Evolutionary conservation across 2,329 filamentous ascomycete species (phyloP).

Genomic region (Ophiostoma australiae): DNA sequence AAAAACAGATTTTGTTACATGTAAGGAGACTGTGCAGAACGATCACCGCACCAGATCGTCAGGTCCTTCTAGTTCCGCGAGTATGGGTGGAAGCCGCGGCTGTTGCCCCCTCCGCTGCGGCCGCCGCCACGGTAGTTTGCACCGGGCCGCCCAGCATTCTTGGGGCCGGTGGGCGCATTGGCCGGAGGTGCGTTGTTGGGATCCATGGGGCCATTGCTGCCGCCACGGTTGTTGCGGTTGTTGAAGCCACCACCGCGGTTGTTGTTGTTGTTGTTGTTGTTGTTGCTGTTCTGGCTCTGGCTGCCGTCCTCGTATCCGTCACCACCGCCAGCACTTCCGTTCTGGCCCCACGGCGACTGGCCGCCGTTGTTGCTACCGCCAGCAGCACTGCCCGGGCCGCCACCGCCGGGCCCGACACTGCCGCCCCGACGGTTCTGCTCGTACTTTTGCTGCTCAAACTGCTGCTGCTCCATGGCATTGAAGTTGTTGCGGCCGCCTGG

Average conservation of each 20-base stretch:
- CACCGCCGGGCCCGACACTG: constrained; percentile 23
- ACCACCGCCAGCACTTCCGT: constrained; percentile 15
- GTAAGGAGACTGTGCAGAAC: neutral
- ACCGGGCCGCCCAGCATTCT: constrained; percentile 87
- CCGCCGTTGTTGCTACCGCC: constrained; percentile 30
- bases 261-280: constrained; percentile 30
- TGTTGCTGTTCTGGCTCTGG: constrained; percentile 36
- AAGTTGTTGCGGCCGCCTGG: constrained; percentile 40
- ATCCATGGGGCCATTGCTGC: constrained; percentile 40
- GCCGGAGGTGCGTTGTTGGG: constrained; percentile 62
- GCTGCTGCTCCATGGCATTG: constrained; percentile 66
- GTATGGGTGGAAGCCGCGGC: constrained; percentile 78
- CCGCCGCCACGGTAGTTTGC: constrained; percentile 92
- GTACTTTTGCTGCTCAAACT: constrained; percentile 75
- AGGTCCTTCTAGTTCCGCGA: constrained; percentile 30
- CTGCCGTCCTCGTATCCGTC: constrained; percentile 74
- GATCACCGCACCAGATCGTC: neutral
- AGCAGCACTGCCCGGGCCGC: constrained; percentile 32
- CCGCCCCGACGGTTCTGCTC: constrained; percentile 54
- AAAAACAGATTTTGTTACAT: constrained; percentile 12
- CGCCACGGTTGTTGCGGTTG: constrained; percentile 28
- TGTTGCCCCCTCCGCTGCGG: constrained; percentile 50
- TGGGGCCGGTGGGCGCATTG: constrained; percentile 88
- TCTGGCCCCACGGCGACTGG: constrained; percentile 31
- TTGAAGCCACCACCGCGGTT: constrained; percentile 30